Evolutionary conservation across 805 yeast species (phyloP).

Genomic region (Teunomyces cretensis): DNA sequence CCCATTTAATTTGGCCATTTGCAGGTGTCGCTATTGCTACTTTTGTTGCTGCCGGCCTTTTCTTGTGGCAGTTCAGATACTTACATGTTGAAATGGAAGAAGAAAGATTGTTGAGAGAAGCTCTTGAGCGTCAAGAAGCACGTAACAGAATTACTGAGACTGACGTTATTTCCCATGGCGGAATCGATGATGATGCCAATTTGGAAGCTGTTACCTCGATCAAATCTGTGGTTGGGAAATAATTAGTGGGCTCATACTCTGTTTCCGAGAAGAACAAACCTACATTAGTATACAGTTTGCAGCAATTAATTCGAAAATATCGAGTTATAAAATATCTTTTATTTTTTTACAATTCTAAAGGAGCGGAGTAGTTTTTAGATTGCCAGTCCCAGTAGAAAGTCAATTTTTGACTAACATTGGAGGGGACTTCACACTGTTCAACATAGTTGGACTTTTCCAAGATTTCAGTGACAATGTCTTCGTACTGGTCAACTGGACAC

Average conservation of each 20-base stretch:
- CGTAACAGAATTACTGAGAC: neutral
- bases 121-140: slow-evolving; percentile 3
- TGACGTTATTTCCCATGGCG: slow-evolving; percentile 13
- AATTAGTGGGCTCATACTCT: neutral
- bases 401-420: slow-evolving; percentile 21
- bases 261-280: neutral
- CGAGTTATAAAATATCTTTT: neutral
- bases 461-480: slow-evolving; percentile 27
- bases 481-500: slow-evolving; percentile 37
- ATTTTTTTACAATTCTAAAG: slow-evolving; percentile 7
- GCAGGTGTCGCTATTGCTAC: slow-evolving; percentile 40
- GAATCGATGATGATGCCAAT: slow-evolving; percentile 18
- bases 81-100: slow-evolving; percentile 41
- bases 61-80: slow-evolving; percentile 37
- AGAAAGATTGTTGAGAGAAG: slow-evolving; percentile 30
- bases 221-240: slow-evolving; percentile 28
- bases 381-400: slow-evolving; percentile 45
- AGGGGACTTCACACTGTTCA: slow-evolving; percentile 26
- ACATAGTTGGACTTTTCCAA: slow-evolving; percentile 24
- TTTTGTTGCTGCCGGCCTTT: slow-evolving; percentile 29
- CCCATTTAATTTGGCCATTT: slow-evolving; percentile 44
- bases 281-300: neutral
- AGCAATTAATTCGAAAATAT: neutral
- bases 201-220: slow-evolving; percentile 29
- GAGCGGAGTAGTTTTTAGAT: slow-evolving; percentile 21